Base-by-base conservation (phyloP, 2,329 filamentous ascomycete genomes). In the Pseudocercospora cruenta region DNA sequence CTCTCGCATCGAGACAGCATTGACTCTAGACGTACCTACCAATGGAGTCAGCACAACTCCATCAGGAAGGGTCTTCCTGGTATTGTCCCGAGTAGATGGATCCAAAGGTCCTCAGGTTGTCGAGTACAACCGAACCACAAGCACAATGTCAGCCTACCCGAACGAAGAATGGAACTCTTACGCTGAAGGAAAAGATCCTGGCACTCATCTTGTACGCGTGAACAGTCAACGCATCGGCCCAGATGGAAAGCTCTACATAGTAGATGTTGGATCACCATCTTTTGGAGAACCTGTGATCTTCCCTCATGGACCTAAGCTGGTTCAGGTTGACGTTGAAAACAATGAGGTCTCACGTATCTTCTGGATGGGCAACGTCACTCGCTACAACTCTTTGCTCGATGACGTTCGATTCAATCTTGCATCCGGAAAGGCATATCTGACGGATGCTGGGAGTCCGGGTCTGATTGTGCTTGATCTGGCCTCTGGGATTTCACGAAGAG, bases 401-500 rank as follows among this genome's bases (percentile, higher is more conserved):
- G 78, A 80, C 63, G 70, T 80, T 9, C 78, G 76, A 43, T 80
- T 79, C 70, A 76, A 74, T n/a, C 67, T 67, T 2, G 57, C 61
- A 0, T 58, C 70, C 19, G 71, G 71, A 1, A 71, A 72, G 21
- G 76, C 76, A 4, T 76, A 77, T 47, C 68, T 76, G 4, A 77
- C 74, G 24, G 74, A 74, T 21, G 67, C 67, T 7, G 67, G 67
- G 7, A 58, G 28, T 9, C 64, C 67, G 2, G 67, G 61, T 22
- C 66, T 69, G 22, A 67, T 69, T 31, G 65, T 69, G 5, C 60
- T 69, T 9, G 67, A 67, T 36, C 65, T 69, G 26, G 63, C 62
- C 24, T 60, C 66, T 64, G 58, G 70, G 1, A 55, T 62, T 19
- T 70, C 73, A 12, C 61, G 70, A 19, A 72, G 76, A 4, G 72